These are phyloP conservation scores for Tetradesmus lagerheimii DNA, from an alignment of 139 green algal species.

Conservation along the genomic window DNA sequence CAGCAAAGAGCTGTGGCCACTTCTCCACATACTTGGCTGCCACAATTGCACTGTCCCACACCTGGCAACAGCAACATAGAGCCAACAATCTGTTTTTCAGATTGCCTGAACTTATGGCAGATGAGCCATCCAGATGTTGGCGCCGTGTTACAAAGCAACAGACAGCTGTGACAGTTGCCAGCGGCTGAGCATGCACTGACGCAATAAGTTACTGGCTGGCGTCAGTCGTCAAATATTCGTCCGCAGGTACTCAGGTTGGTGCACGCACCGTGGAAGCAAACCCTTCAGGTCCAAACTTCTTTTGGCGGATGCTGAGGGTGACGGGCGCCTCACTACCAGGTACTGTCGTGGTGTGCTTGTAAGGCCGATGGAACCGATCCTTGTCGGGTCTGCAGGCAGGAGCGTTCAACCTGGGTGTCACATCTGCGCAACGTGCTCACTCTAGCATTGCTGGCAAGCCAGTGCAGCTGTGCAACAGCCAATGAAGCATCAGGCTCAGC, in stretches of 20 bases:
- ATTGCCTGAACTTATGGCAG: too few relatives aligned
- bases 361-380: slow-evolving; percentile 73
- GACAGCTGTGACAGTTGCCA: too few relatives aligned
- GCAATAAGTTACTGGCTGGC: too few relatives aligned
- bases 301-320: slow-evolving; percentile 69
- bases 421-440: background rate
- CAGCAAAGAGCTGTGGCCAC: background rate
- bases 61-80: slow-evolving; percentile 21
- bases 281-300: slow-evolving; percentile 60
- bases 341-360: slow-evolving; percentile 58
- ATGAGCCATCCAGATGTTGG: too few relatives aligned
- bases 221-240: too few relatives aligned
- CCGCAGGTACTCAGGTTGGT: background rate
- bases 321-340: background rate
- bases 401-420: too few relatives aligned
- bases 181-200: too few relatives aligned
- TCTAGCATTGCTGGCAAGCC: background rate
- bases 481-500: background rate
- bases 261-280: slow-evolving; percentile 73
- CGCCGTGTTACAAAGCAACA: too few relatives aligned
- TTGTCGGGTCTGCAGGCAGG: slow-evolving; percentile 57
- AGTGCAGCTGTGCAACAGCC: background rate
- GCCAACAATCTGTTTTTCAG: too few relatives aligned
- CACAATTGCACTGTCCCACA: slow-evolving; percentile 83
- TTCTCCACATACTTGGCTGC: slow-evolving; percentile 66